Evolutionary conservation across 371 early-diverging fungal species (phyloP).

Genomic region (Rhizomucor pusillus): DNA sequence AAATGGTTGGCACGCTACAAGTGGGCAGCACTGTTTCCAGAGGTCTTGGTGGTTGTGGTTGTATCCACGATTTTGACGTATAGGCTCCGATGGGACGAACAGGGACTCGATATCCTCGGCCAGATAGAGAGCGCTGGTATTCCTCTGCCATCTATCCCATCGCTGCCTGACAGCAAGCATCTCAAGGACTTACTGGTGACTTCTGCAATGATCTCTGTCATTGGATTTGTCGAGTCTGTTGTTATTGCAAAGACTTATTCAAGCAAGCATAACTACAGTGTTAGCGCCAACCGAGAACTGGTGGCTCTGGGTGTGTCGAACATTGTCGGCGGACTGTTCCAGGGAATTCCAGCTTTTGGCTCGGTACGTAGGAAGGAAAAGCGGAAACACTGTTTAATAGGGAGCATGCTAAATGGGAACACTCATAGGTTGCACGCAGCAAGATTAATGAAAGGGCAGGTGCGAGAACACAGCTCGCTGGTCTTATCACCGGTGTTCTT

Average conservation of each 20-base stretch:
- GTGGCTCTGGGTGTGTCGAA: constrained; percentile 91
- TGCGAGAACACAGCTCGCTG: constrained; percentile 86
- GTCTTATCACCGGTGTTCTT: constrained; percentile 73
- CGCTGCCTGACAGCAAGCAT: constrained; percentile 52
- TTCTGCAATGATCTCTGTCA: constrained; percentile 80
- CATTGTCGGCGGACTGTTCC: constrained; percentile 76
- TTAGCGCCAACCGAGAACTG: constrained; percentile 88
- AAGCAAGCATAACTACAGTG: constrained; percentile 80
- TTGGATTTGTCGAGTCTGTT: constrained; percentile 95
- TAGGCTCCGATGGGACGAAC: constrained; percentile 61
- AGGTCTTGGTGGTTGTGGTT: constrained; percentile 82
- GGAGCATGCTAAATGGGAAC: too few relatives aligned
- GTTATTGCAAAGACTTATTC: constrained; percentile 90
- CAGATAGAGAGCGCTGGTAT: constrained; percentile 60
- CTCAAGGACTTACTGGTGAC: constrained; percentile 58
- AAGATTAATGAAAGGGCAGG: constrained; percentile 88
- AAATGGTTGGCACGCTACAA: constrained; percentile 31
- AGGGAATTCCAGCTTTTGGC: constrained; percentile 88
- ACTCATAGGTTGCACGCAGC: constrained; percentile 70
- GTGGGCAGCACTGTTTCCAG: constrained; percentile 78
- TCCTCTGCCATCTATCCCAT: constrained; percentile 60
- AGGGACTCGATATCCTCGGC: constrained; percentile 76
- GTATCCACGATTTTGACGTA: constrained; percentile 63
- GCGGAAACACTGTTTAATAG: too few relatives aligned
- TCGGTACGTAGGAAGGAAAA: constrained; percentile 45